These are phyloP conservation scores for Tarenaya hassleriana DNA, from an alignment of 345 rosid species.

Conservation along the genomic window DNA sequence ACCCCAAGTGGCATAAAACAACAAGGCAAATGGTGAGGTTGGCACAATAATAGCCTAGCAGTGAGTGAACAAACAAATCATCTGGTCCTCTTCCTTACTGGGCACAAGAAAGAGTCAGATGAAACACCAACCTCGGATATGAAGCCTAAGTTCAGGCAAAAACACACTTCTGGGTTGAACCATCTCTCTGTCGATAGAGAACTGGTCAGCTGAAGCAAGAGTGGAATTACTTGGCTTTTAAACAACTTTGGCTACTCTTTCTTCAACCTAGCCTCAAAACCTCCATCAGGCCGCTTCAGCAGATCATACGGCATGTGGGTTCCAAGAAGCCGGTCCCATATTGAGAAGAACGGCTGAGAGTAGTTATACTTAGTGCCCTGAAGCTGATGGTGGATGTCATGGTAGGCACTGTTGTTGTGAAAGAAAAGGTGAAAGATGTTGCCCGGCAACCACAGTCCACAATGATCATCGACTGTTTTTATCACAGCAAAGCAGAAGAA, in stretches of 20 bases:
- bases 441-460: slow-evolving; percentile 70
- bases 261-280: slow-evolving; percentile 54
- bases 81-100: no score
- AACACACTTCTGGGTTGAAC: no score
- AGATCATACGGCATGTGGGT: slow-evolving; percentile 56
- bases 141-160: no score
- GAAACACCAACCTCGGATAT: no score
- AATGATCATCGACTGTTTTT: slow-evolving; percentile 67
- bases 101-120: no score
- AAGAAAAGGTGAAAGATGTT: slow-evolving; percentile 54
- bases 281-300: slow-evolving; percentile 54
- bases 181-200: no score
- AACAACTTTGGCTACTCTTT: slow-evolving; percentile 11
- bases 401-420: slow-evolving; percentile 57
- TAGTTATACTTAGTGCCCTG: slow-evolving; percentile 60
- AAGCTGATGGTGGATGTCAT: slow-evolving; percentile 63
- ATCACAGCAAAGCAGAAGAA: slow-evolving; percentile 66
- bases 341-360: slow-evolving; percentile 65
- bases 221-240: no score
- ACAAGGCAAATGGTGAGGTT: no score
- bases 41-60: no score
- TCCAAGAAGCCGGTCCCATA: slow-evolving; percentile 61
- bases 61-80: no score
- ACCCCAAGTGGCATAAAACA: no score
- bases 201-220: no score